Evolutionary conservation across 192 early-diverging fungal species (phyloP).

Genomic region (Coemansia sp.): DNA sequence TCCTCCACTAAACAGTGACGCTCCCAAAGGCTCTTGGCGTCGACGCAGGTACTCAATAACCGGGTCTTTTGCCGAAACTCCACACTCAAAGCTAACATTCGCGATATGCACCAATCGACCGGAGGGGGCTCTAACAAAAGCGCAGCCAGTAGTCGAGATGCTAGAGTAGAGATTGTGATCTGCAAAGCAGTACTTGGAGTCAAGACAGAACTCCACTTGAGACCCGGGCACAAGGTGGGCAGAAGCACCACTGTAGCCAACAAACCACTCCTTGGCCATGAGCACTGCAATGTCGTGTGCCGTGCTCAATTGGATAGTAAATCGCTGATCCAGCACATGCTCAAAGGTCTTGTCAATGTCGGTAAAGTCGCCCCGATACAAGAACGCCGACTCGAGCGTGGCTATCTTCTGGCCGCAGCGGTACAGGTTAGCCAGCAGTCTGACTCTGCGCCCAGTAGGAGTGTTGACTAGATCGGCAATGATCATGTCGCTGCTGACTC

Average conservation of each 20-base stretch:
- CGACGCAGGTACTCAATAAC: constrained; percentile 82
- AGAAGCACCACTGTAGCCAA: constrained; percentile 5
- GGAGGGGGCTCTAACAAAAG: constrained; percentile 53
- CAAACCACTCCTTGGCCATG: constrained; percentile 82
- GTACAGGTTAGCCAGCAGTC: constrained; percentile 65
- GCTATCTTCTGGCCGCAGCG: constrained; percentile 61
- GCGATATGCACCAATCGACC: constrained; percentile 70
- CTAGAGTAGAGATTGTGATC: constrained; percentile 59
- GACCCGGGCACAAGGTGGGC: constrained; percentile 53
- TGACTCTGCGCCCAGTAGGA: constrained; percentile 77
- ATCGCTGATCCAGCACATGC: constrained; percentile 64
- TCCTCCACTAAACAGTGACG: constrained; percentile 69
- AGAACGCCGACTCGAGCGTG: constrained; percentile 71
- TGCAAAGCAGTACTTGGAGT: constrained; percentile 65
- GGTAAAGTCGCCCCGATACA: constrained; percentile 73
- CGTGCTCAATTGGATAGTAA: constrained; percentile 61
- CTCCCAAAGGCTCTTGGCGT: constrained; percentile 63
- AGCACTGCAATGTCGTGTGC: constrained; percentile 80
- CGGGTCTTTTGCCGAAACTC: constrained; percentile 70
- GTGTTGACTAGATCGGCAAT: constrained; percentile 78
- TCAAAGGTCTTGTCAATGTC: constrained; percentile 77
- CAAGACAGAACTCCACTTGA: constrained; percentile 74
- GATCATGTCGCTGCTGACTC: constrained; percentile 65
- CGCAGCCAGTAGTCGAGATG: constrained; percentile 68
- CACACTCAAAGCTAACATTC: constrained; percentile 67